Conservation (phyloP, 192 early-diverging fungal species). For the Podila epicladia region DNA sequence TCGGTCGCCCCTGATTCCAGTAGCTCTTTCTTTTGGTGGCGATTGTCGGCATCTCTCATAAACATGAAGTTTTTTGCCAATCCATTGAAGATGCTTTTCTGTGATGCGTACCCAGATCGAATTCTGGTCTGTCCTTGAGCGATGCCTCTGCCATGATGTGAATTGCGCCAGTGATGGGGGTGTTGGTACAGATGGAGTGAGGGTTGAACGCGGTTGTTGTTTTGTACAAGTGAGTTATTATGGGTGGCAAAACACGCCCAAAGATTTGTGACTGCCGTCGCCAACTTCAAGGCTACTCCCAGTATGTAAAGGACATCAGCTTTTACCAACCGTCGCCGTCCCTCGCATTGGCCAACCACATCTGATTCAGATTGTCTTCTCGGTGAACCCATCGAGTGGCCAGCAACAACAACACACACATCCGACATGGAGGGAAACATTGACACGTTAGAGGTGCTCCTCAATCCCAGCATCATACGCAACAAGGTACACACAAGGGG, state of each 20-base stretch:
- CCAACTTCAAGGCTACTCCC: no score
- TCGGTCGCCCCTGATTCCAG: background rate
- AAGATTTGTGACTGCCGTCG: no score
- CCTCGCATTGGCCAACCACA: no score
- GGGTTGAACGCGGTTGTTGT: no score
- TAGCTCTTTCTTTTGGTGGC: background rate
- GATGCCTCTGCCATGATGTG: slow-evolving; percentile 29
- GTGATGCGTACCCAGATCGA: slow-evolving; percentile 53
- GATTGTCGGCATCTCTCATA: background rate
- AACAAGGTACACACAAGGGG: slow-evolving; percentile 10
- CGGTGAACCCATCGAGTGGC: background rate
- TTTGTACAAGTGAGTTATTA: no score
- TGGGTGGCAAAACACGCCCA: no score
- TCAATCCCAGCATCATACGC: slow-evolving; percentile 32
- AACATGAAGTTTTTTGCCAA: no score
- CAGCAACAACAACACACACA: background rate
- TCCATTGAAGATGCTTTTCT: slow-evolving; percentile 10
- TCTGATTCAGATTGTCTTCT: background rate
- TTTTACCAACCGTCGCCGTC: no score
- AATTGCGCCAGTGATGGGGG: no score
- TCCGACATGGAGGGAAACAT: slow-evolving; percentile 5
- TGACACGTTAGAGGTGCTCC: slow-evolving; percentile 42
- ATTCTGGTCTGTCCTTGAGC: slow-evolving; percentile 61
- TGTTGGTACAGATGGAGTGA: no score
- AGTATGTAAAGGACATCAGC: no score